These are phyloP conservation scores for Monocercomonoides exilis DNA, from an alignment of 78 protist genomes.

Conservation along the genomic window DNA sequence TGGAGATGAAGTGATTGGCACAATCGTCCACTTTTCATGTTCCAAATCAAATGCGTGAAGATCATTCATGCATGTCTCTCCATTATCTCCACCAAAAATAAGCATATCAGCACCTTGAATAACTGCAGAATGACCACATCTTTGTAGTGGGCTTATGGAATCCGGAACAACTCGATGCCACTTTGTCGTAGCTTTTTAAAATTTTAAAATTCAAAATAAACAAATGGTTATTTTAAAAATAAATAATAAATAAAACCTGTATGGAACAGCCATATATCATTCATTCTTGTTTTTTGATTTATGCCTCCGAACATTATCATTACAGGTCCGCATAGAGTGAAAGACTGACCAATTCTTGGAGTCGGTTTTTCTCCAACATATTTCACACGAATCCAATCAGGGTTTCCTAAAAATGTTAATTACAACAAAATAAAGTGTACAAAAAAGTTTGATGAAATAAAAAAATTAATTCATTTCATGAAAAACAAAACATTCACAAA, in stretches of 20 bases:
- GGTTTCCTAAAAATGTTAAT: neutral
- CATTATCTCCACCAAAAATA: neutral
- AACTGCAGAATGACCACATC: neutral
- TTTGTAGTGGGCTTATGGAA: neutral
- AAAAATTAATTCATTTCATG: too few species aligned
- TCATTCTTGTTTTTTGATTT: neutral
- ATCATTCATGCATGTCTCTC: neutral
- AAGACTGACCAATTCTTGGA: neutral
- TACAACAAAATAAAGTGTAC: too few species aligned
- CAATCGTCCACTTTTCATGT: neutral
- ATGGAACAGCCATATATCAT: neutral
- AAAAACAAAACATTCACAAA: too few species aligned
- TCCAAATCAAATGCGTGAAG: neutral
- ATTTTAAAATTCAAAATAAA: neutral
- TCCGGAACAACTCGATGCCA: neutral
- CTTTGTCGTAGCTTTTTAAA: neutral
- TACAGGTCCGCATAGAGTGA: neutral
- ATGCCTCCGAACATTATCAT: neutral
- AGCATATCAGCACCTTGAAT: neutral
- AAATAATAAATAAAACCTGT: neutral
- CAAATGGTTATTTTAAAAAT: too few species aligned
- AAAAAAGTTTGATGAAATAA: too few species aligned
- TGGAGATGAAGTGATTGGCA: neutral
- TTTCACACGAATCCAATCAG: neutral
- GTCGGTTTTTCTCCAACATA: neutral